Conservation (phyloP, 2,329 filamentous ascomycete species). For the Aspergillus tamarii region DNA sequence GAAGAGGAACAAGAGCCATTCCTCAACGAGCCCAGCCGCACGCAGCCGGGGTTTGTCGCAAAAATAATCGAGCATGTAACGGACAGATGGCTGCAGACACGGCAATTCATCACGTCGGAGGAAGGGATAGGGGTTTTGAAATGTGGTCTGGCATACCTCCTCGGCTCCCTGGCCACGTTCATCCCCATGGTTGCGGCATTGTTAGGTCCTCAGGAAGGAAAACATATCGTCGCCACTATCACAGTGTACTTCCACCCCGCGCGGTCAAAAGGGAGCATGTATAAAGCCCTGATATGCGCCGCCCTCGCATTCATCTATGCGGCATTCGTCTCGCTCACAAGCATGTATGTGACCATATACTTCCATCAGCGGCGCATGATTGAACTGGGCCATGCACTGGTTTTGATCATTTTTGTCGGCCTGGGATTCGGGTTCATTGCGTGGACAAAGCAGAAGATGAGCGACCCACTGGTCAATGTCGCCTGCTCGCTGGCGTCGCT, state of each 20-base stretch:
- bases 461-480: slow-evolving; percentile 79
- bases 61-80: not conserved
- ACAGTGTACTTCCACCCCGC: slow-evolving; percentile 95
- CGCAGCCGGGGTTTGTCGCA: not conserved
- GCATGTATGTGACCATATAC: slow-evolving; percentile 85
- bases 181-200: slow-evolving; percentile 71
- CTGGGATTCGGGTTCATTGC: slow-evolving; percentile 85
- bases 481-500: slow-evolving; percentile 84
- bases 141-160: slow-evolving; percentile 84
- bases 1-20: not conserved
- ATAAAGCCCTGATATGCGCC: slow-evolving; percentile 78
- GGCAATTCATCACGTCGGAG: slow-evolving; percentile 69
- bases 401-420: slow-evolving; percentile 81
- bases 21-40: not conserved
- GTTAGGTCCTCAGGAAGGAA: slow-evolving; percentile 83
- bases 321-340: slow-evolving; percentile 73
- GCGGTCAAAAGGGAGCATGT: slow-evolving; percentile 86
- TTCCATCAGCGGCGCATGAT: slow-evolving; percentile 67
- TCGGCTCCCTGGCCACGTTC: slow-evolving; percentile 86
- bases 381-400: slow-evolving; percentile 74
- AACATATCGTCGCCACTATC: slow-evolving; percentile 90
- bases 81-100: slow-evolving; percentile 32
- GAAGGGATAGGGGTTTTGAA: slow-evolving; percentile 82
- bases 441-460: slow-evolving; percentile 81
- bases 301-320: slow-evolving; percentile 78